Evolutionary conservation across 192 early-diverging fungal species (phyloP), one percentile per base, ranked within the genome.

Genomic region (Backusella psychrophila): DNA sequence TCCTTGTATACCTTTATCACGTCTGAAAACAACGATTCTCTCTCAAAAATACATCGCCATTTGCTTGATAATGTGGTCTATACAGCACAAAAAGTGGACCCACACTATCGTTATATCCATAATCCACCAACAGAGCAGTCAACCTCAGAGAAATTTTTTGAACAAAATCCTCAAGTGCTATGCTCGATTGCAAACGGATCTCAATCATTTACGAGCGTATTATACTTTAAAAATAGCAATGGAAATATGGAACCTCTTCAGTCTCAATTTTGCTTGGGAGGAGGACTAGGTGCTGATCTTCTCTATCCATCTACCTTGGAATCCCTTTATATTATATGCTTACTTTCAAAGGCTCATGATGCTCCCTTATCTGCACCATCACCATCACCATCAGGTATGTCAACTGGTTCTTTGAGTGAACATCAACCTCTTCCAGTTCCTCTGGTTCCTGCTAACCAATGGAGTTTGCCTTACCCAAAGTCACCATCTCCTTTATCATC

Each of bases 251-350:
- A 84, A 41, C 36, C 80, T 8, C 87, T 84, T 68, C 79, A 79
- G 31, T 72, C 84, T 1, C 74, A 80, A 34, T 81, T 87, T 65
- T 87, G 87, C 72, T 74, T 89, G 15, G 88, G 88, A 34, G 88
- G 88, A 69, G 88, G 88, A 39, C 68, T 88, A 11, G 87, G 87
- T 42, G 85, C 85, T 5, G 85, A 89, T 53, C 72, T 88, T 14
- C 66, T 71, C 4, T 74, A 80, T 29, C 84, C 84, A 11, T 77
- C 82, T 17, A 87, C 78, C 17, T 73, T 84, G 23, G 76, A 76
- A 33, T 80, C 85, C 35, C 76, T 86, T 17, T 88, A 88, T 59
- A 66, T 88, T 19, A 85, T 88, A 14, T 69, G 68, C 5, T 41
- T 69, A 39, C 68, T 69, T 34, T 39, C 68, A 42, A 69, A 26